phyloP scores from a whole-genome alignment of 495 filamentous ascomycete genomes.

The Hyaloscypha bicolor region DNA sequence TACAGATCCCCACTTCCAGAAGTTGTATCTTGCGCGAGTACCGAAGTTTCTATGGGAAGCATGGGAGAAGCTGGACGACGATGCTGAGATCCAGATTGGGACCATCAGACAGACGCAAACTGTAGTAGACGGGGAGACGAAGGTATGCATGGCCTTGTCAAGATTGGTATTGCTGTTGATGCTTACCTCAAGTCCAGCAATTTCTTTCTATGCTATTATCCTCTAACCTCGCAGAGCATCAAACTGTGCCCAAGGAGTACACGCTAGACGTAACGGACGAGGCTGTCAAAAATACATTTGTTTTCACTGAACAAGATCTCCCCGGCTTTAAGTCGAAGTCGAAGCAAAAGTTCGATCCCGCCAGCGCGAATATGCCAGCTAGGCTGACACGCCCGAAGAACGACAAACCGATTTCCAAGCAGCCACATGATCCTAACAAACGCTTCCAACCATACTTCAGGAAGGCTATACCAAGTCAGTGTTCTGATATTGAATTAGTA shows the following conservation, averaged over 20 bases:
- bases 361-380: slow-evolving; percentile 51
- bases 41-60: slow-evolving; percentile 79
- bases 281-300: slow-evolving; percentile 73
- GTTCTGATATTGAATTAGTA: background rate
- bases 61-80: slow-evolving; percentile 53
- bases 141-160: slow-evolving; percentile 38
- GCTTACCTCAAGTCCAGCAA: slow-evolving; percentile 21
- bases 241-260: slow-evolving; percentile 80
- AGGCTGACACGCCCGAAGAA: slow-evolving; percentile 46
- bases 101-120: slow-evolving; percentile 66
- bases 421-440: slow-evolving; percentile 55
- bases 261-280: slow-evolving; percentile 66
- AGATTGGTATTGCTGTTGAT: background rate
- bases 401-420: slow-evolving; percentile 36
- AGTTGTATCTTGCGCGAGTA: slow-evolving; percentile 74
- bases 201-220: slow-evolving; percentile 56
- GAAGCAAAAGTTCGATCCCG: slow-evolving; percentile 49
- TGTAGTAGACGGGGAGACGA: slow-evolving; percentile 50
- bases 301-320: slow-evolving; percentile 91
- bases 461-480: slow-evolving; percentile 81
- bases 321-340: slow-evolving; percentile 70
- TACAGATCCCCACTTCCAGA: slow-evolving; percentile 40
- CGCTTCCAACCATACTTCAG: slow-evolving; percentile 69
- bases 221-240: slow-evolving; percentile 56
- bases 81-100: slow-evolving; percentile 68